Conservation (phyloP, 73 alveolate genomes). For the Durusdinium trenchii region DNA sequence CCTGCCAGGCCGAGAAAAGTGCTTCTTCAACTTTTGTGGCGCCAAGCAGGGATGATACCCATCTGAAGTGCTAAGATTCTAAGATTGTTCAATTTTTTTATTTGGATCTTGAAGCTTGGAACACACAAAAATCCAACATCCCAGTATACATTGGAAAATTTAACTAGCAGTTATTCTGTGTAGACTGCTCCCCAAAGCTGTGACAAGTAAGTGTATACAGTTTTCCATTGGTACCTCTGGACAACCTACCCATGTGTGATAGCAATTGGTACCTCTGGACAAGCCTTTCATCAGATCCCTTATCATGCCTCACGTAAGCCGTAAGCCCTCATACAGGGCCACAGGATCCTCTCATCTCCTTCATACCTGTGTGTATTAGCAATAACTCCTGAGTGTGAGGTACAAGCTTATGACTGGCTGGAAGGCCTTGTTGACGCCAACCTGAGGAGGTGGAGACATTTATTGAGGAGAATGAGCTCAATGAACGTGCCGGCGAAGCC, state of each 20-base stretch:
- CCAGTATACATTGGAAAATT: too few relatives aligned
- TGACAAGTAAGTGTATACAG: too few relatives aligned
- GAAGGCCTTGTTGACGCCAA: neutral
- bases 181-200: too few relatives aligned
- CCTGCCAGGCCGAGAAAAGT: neutral
- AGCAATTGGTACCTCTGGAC: too few relatives aligned
- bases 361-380: neutral
- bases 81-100: neutral
- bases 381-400: neutral
- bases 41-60: conserved; percentile 68
- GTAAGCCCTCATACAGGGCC: neutral
- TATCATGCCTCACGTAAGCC: too few relatives aligned
- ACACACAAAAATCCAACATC: too few relatives aligned
- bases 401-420: neutral
- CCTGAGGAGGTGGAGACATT: conserved; percentile 52
- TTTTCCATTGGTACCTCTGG: too few relatives aligned
- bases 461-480: conserved; percentile 54
- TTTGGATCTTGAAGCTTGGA: too few relatives aligned
- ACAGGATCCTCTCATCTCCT: neutral
- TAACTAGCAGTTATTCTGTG: too few relatives aligned
- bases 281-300: too few relatives aligned
- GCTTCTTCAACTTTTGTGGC: neutral
- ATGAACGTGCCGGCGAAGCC: conserved; percentile 80
- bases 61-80: neutral
- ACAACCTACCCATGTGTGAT: too few relatives aligned